Percentiles rank a stretch among this genome's conserved stretches.
These are phyloP conservation scores for Suhomyces bolitotheri DNA, from an alignment of 1,139 yeast genomes.

Conservation along the genomic window DNA sequence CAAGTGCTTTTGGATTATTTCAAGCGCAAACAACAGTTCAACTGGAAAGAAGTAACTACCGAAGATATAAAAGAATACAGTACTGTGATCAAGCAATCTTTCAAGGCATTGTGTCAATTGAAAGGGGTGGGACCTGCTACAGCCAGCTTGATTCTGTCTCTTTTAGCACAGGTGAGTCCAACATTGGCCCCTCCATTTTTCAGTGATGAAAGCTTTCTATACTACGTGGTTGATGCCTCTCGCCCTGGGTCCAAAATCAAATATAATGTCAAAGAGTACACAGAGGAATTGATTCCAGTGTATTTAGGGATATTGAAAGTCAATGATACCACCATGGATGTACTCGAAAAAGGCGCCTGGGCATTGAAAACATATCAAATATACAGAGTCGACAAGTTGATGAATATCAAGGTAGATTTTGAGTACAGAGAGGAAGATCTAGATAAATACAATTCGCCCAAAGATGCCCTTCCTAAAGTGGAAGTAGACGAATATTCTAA, in stretches of 20 bases:
- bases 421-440: constrained; percentile 15
- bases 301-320: constrained; percentile 20
- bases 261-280: constrained; percentile 45
- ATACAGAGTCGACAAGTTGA: constrained; percentile 26
- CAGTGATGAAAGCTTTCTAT: constrained; percentile 48
- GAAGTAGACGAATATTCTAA: constrained; percentile 4
- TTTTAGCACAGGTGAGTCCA: constrained; percentile 24
- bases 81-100: constrained; percentile 21
- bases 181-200: constrained; percentile 46
- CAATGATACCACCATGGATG: constrained; percentile 17
- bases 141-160: constrained; percentile 44
- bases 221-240: constrained; percentile 32
- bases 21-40: neutral
- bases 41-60: constrained; percentile 13
- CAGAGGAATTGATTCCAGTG: constrained; percentile 34
- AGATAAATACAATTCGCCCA: neutral
- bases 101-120: constrained; percentile 35
- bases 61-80: constrained; percentile 17
- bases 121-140: constrained; percentile 56
- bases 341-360: constrained; percentile 42
- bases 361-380: constrained; percentile 34
- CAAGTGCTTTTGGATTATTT: constrained; percentile 23
- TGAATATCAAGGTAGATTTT: constrained; percentile 26
- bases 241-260: constrained; percentile 38
- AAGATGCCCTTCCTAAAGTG: constrained; percentile 4